These are phyloP conservation scores for Pezicula rhizophila DNA, from an alignment of 2,329 filamentous ascomycete species.

Conservation along the genomic window DNA sequence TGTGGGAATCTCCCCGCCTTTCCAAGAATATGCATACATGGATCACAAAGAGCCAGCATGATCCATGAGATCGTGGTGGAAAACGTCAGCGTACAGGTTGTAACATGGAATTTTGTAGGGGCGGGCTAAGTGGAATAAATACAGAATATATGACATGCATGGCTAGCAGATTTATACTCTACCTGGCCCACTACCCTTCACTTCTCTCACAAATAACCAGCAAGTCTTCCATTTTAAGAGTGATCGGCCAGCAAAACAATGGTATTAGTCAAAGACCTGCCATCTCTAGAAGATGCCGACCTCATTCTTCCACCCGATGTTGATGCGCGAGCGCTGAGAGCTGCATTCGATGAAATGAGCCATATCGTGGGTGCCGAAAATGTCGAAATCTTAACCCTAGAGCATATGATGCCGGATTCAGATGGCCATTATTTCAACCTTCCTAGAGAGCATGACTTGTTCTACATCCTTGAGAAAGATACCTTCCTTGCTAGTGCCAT, in stretches of 20 bases:
- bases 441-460: conserved; percentile 33
- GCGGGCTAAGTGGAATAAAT: too few relatives aligned
- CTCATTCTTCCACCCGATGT: neutral
- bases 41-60: neutral
- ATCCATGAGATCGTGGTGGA: neutral
- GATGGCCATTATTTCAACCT: neutral
- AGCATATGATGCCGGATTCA: neutral
- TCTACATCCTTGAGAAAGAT: conserved; percentile 35
- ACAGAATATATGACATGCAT: neutral
- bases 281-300: neutral
- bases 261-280: neutral
- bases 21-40: neutral
- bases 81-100: neutral
- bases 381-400: neutral
- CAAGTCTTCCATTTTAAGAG: neutral
- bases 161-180: neutral
- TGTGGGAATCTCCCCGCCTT: too few relatives aligned
- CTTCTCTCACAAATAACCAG: neutral
- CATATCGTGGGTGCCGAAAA: neutral
- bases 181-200: neutral
- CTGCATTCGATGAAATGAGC: neutral
- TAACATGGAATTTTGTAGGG: too few relatives aligned
- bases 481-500: conserved; percentile 37
- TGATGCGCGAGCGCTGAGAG: neutral
- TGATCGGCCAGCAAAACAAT: neutral